phyloP scores from a whole-genome alignment of 768 basidiomycete species.

The Hysterangium stoloniferum region DNA sequence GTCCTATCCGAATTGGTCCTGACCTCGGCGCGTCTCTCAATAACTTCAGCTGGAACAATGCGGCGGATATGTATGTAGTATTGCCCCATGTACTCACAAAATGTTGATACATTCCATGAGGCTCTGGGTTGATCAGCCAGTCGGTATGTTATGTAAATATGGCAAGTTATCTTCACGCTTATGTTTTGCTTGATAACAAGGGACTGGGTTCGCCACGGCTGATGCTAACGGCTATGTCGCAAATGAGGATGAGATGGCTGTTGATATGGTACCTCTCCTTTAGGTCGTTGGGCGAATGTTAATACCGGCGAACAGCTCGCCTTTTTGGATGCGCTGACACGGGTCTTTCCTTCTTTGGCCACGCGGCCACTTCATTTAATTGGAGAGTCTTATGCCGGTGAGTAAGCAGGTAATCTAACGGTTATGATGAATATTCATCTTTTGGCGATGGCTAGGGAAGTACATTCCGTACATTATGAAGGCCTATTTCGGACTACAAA shows the following conservation, averaged over 20 bases:
- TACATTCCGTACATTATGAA: slow-evolving; percentile 59
- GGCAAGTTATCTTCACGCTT: not conserved
- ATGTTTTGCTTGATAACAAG: slow-evolving; percentile 18
- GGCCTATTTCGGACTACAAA: slow-evolving; percentile 52
- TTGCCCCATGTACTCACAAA: not conserved
- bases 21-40: slow-evolving; percentile 48
- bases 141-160: slow-evolving; percentile 2
- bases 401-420: slow-evolving; percentile 42
- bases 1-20: slow-evolving; percentile 51
- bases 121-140: slow-evolving; percentile 8
- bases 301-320: slow-evolving; percentile 30
- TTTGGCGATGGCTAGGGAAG: not conserved
- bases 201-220: slow-evolving; percentile 56
- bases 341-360: slow-evolving; percentile 62
- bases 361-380: slow-evolving; percentile 59
- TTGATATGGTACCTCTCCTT: slow-evolving; percentile 28
- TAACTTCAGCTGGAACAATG: slow-evolving; percentile 46
- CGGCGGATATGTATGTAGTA: slow-evolving; percentile 38
- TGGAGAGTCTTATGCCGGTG: slow-evolving; percentile 72
- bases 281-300: not conserved
- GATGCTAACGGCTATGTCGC: slow-evolving; percentile 50
- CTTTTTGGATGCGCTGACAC: slow-evolving; percentile 62
- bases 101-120: not conserved
- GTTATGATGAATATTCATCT: not conserved
- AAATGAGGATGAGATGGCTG: slow-evolving; percentile 60